A percentile compares a stretch with the other conserved stretches of the same genome.
These are phyloP conservation scores for Lithospermum erythrorhizon DNA, from an alignment of 257 asterid genomes.

Conservation along the genomic window DNA sequence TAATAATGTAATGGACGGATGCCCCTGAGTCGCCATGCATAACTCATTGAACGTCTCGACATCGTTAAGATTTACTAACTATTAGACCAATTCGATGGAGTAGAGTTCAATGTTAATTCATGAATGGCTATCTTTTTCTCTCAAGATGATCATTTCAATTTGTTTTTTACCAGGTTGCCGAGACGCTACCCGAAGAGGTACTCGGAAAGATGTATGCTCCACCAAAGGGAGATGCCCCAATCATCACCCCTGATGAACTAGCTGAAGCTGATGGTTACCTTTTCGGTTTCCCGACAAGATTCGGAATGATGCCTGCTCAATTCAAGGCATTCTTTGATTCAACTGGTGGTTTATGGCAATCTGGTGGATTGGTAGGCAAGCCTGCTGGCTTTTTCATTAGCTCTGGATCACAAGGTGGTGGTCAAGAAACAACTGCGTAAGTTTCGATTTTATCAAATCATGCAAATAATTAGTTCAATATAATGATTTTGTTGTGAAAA, in stretches of 20 bases:
- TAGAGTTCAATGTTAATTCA: too few species aligned
- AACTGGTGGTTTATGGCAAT: slow-evolving; percentile 48
- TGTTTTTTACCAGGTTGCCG: slow-evolving; percentile 31
- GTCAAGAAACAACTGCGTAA: slow-evolving; percentile 63
- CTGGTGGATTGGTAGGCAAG: slow-evolving; percentile 46
- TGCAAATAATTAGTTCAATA: background rate
- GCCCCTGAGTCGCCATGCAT: too few species aligned
- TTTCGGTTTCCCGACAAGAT: slow-evolving; percentile 61
- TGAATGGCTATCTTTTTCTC: too few species aligned
- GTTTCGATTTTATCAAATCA: background rate
- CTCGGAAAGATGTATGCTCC: slow-evolving; percentile 55
- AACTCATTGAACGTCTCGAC: too few species aligned
- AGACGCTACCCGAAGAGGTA: slow-evolving; percentile 40
- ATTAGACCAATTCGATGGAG: too few species aligned
- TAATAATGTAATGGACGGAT: too few species aligned
- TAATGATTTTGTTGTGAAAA: too few species aligned
- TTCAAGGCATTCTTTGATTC: slow-evolving; percentile 51
- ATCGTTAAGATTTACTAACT: too few species aligned
- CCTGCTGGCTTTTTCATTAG: slow-evolving; percentile 52
- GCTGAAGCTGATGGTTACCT: slow-evolving; percentile 41
- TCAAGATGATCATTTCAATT: too few species aligned
- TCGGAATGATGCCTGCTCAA: slow-evolving; percentile 68
- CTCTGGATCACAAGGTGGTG: slow-evolving; percentile 62
- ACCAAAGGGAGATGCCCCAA: slow-evolving; percentile 40
- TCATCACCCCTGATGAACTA: slow-evolving; percentile 36